These are phyloP conservation scores for Macrophomina phaseolina DNA, from an alignment of 2,329 filamentous ascomycete genomes.

Conservation along the genomic window DNA sequence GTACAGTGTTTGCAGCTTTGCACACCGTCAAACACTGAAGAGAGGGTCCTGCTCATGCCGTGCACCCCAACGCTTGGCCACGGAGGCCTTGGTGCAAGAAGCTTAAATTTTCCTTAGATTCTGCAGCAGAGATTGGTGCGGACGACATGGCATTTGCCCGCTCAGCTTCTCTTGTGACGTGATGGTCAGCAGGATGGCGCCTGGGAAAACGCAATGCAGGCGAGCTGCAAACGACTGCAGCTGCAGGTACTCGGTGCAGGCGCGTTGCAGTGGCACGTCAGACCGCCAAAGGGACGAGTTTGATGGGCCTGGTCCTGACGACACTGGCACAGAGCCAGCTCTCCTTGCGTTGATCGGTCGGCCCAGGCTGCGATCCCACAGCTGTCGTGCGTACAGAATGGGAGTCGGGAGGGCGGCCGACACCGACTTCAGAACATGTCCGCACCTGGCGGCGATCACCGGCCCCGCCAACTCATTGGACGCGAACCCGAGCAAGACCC, in stretches of 20 bases:
- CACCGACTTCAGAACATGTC: not conserved
- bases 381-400: not conserved
- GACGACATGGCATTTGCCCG: not conserved
- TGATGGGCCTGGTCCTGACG: not conserved
- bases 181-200: not conserved
- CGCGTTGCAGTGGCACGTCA: conserved; percentile 15
- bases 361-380: conserved; percentile 2
- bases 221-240: not conserved
- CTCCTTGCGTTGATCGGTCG: conserved; percentile 18
- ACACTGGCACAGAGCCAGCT: not conserved
- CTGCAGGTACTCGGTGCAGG: conserved; percentile 14
- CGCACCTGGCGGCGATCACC: conserved; percentile 16
- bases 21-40: conserved; percentile 25
- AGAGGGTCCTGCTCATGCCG: conserved; percentile 1
- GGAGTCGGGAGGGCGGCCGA: conserved; percentile 1
- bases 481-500: not conserved
- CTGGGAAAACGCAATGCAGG: not conserved
- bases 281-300: not conserved
- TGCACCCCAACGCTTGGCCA: conserved; percentile 1
- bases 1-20: conserved; percentile 26
- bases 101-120: not conserved
- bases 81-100: not conserved
- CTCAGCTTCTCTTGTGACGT: not conserved
- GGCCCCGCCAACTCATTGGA: not conserved
- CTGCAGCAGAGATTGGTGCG: conserved; percentile 3